Base-by-base conservation (phyloP, 1,139 yeast species). In the Taiozyma onychis region DNA sequence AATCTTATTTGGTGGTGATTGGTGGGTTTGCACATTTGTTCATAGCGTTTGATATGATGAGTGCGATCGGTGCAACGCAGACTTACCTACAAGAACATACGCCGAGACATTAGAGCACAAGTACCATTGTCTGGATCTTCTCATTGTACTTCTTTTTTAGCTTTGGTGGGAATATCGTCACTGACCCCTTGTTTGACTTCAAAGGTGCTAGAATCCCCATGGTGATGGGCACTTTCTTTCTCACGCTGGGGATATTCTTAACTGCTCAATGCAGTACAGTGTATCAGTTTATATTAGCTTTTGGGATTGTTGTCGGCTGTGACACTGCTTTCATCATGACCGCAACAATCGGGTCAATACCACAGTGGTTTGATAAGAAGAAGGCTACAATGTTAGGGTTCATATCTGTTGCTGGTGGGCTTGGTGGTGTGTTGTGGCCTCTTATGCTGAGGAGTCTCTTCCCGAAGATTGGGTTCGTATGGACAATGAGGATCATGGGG, bases 401-500 rank as follows among this genome's bases (percentile, higher is more conserved):
- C 5, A 83, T 82, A 2, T 79, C 85, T 1, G 69, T 77, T 26
- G 88, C 88, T 2, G 86, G 86, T 1, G 75, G 83, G 10, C 65
- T 80, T 3, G 89, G 89, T 2, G 86, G 86, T 9, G 71, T 83
- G 1, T 66, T 79, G 2, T 80, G 78, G 63, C 83, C 88, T 0
- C 62, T 82, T 24, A 72, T 80, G 70, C 70, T 82, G 55, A 74
- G 78, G 53, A 64, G 68, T 44, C 66, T 81, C 51, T 76, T 75
- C 59, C 66, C 61, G 0, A 56, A 60, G 34, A 66, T 78, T 22
- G 88, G 89, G 2, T 85, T 73, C 61, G 75, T 71, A 28, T 83
- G 88, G 88, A 78, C 86, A 2, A 72, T 81, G 46, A 68, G 89
- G 49, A 69, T 77, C 3, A 66, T 82, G 57, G 85, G 80, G 0